These are phyloP conservation scores for Aureobasidium sp. DNA, from an alignment of 2,329 filamentous ascomycete species.

Conservation along the genomic window DNA sequence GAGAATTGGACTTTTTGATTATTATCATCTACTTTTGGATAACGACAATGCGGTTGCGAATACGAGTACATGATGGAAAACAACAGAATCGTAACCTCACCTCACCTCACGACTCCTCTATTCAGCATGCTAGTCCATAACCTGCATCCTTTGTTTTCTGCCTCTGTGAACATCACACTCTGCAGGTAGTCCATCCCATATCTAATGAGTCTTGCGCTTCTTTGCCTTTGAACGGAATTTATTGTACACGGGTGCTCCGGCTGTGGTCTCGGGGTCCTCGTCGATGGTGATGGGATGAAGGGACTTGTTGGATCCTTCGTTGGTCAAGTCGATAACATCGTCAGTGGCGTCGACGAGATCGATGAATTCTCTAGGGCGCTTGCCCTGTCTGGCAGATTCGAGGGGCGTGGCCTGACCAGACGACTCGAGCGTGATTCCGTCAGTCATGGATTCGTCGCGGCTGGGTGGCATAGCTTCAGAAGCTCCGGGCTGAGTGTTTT, in stretches of 20 bases:
- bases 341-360: background rate
- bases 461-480: background rate
- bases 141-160: background rate
- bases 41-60: background rate
- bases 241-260: background rate
- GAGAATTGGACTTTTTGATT: background rate
- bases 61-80: background rate
- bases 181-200: background rate
- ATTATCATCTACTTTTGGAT: background rate
- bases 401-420: constrained; percentile 4
- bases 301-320: background rate
- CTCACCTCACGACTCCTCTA: background rate
- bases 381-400: background rate
- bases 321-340: background rate
- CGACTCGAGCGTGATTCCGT: constrained; percentile 3
- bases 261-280: background rate
- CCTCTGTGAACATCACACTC: background rate
- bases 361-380: background rate
- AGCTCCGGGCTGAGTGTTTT: background rate
- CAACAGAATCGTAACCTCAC: no score
- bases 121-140: background rate
- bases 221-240: background rate
- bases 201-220: constrained; percentile 10
- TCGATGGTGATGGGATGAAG: background rate
- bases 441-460: constrained; percentile 4